These are phyloP conservation scores for Aspergillus bertholletiae DNA, from an alignment of 495 filamentous ascomycete species.

Conservation along the genomic window DNA sequence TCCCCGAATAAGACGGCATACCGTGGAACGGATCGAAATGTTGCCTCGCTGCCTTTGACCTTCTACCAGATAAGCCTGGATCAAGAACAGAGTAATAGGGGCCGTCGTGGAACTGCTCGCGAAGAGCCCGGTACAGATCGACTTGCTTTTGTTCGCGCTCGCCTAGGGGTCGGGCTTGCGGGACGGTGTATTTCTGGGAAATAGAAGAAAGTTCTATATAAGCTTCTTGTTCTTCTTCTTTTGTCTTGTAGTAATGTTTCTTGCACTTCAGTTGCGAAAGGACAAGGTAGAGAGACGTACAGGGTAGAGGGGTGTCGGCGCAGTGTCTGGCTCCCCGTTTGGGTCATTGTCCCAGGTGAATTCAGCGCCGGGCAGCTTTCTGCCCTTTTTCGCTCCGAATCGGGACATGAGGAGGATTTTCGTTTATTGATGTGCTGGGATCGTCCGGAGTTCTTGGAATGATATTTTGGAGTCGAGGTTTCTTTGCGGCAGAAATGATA, in stretches of 20 bases:
- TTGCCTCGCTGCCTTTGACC: slow-evolving; percentile 28
- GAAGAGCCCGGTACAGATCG: slow-evolving; percentile 43
- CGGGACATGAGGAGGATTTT: slow-evolving; percentile 30
- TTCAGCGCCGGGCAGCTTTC: slow-evolving; percentile 37
- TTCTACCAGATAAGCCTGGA: slow-evolving; percentile 38
- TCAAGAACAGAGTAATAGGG: slow-evolving; percentile 56
- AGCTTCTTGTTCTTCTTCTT: too few species aligned
- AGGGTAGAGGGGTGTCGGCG: slow-evolving; percentile 42
- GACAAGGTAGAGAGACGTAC: slow-evolving; percentile 23
- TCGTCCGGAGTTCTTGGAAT: neutral
- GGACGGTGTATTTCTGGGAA: slow-evolving; percentile 37
- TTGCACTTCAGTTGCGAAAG: neutral
- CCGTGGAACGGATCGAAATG: slow-evolving; percentile 57
- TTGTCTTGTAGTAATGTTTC: too few species aligned
- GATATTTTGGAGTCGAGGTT: neutral
- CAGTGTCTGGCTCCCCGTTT: slow-evolving; percentile 36
- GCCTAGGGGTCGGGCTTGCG: slow-evolving; percentile 29
- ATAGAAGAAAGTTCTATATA: too few species aligned
- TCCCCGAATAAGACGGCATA: slow-evolving; percentile 55
- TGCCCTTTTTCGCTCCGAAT: slow-evolving; percentile 36
- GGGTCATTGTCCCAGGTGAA: slow-evolving; percentile 40
- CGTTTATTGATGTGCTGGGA: neutral
- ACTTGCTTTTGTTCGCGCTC: slow-evolving; percentile 36
- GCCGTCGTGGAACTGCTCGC: slow-evolving; percentile 52
- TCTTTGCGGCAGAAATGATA: neutral